These are phyloP conservation scores for Trametes villosa DNA, from an alignment of 768 basidiomycete genomes.

Conservation along the genomic window DNA sequence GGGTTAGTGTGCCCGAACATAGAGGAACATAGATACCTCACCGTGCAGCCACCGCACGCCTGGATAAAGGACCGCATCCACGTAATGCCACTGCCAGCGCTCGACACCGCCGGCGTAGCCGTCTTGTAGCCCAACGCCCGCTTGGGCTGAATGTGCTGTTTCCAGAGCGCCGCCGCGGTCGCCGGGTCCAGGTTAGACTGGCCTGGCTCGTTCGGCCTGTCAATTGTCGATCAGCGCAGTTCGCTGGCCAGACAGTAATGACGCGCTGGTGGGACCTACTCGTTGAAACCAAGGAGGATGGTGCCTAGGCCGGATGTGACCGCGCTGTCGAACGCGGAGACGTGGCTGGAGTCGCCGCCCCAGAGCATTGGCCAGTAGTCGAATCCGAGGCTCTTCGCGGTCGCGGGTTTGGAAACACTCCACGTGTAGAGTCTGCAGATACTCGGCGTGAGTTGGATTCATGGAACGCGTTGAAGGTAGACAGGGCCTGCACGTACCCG, in stretches of 20 bases:
- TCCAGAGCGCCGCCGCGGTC: slow-evolving; percentile 60
- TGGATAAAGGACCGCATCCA: slow-evolving; percentile 70
- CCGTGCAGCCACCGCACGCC: slow-evolving; percentile 46
- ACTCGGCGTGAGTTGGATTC: background rate
- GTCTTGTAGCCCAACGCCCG: slow-evolving; percentile 58
- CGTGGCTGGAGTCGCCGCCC: slow-evolving; percentile 53
- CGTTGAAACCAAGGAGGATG: slow-evolving; percentile 66
- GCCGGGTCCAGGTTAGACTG: slow-evolving; percentile 64
- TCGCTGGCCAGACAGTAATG: too few species aligned
- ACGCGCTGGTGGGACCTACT: too few species aligned
- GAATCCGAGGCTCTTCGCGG: slow-evolving; percentile 49
- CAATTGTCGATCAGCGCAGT: too few species aligned
- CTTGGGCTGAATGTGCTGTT: slow-evolving; percentile 62
- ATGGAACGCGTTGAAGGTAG: background rate
- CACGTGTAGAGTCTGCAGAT: slow-evolving; percentile 64
- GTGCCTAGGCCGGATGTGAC: slow-evolving; percentile 57
- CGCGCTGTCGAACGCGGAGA: slow-evolving; percentile 46
- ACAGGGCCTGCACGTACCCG: slow-evolving; percentile 43
- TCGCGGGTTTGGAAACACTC: slow-evolving; percentile 54
- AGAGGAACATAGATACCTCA: background rate
- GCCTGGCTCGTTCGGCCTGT: slow-evolving; percentile 67
- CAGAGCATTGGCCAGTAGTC: slow-evolving; percentile 72
- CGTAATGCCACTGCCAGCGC: slow-evolving; percentile 52
- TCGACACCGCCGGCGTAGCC: slow-evolving; percentile 71
- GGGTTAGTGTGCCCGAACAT: background rate